These are phyloP conservation scores for Craterostigma plantagineum DNA, from an alignment of 257 asterid genomes.

Conservation along the genomic window DNA sequence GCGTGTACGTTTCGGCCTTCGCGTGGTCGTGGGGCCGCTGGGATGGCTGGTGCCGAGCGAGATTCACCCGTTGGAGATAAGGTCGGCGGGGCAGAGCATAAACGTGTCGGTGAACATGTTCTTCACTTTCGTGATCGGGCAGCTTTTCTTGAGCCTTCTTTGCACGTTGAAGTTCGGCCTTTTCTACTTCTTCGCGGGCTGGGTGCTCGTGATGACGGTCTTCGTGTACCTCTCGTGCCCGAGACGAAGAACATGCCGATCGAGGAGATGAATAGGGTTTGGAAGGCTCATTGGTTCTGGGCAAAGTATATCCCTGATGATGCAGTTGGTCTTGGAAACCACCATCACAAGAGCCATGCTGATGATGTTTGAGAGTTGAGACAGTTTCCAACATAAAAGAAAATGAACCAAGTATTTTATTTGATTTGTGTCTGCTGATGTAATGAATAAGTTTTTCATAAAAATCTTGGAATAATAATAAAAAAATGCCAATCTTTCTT, in stretches of 20 bases:
- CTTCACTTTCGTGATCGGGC: constrained; percentile 41
- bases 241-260: constrained; percentile 50
- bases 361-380: too few species aligned
- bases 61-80: constrained; percentile 53
- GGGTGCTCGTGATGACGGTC: constrained; percentile 23
- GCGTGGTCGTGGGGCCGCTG: constrained; percentile 73
- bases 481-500: too few species aligned
- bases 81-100: constrained; percentile 40
- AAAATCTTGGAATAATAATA: too few species aligned
- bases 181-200: constrained; percentile 30
- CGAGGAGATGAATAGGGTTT: constrained; percentile 48
- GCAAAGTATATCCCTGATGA: constrained; percentile 14
- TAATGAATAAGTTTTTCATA: too few species aligned
- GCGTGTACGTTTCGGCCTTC: constrained; percentile 32
- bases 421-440: too few species aligned
- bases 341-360: too few species aligned
- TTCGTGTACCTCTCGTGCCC: constrained; percentile 32
- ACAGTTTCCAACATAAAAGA: too few species aligned
- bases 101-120: constrained; percentile 38
- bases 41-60: constrained; percentile 97
- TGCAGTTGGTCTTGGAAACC: neutral
- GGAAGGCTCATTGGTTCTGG: constrained; percentile 54
- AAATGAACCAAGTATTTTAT: too few species aligned
- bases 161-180: constrained; percentile 53
- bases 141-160: constrained; percentile 52